phyloP scores from a whole-genome alignment of 805 yeast genomes.

The Wickerhamomyces sydowiorum region DNA sequence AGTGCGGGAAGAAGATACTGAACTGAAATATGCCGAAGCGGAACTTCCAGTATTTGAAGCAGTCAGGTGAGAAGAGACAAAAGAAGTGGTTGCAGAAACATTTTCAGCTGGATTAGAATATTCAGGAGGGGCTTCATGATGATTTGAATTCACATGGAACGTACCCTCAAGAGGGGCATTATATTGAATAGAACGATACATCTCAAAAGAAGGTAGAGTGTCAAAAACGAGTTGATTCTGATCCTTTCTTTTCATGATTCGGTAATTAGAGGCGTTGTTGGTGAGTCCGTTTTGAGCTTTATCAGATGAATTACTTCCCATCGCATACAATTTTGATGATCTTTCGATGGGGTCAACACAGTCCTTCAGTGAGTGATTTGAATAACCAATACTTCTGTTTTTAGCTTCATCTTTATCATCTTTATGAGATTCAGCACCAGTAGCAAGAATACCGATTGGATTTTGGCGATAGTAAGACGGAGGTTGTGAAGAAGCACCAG shows the following conservation, averaged over 20 bases:
- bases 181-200: constrained; percentile 36
- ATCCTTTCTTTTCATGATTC: not conserved
- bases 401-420: not conserved
- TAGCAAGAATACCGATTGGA: no score
- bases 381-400: not conserved
- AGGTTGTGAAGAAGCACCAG: no score
- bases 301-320: not conserved
- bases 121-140: constrained; percentile 22
- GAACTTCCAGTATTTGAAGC: no score
- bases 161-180: constrained; percentile 34
- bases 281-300: not conserved
- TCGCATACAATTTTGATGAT: not conserved
- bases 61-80: no score
- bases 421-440: not conserved
- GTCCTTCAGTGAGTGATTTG: not conserved
- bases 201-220: constrained; percentile 40
- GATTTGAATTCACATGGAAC: constrained; percentile 17
- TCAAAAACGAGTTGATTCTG: constrained; percentile 20
- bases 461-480: no score
- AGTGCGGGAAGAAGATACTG: no score
- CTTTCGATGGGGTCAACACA: not conserved
- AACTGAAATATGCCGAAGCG: no score
- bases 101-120: constrained; percentile 12
- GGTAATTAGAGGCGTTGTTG: not conserved
- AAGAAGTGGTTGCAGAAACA: not conserved